phyloP scores from a whole-genome alignment of 768 basidiomycete genomes.

The Mycena indigotica region DNA sequence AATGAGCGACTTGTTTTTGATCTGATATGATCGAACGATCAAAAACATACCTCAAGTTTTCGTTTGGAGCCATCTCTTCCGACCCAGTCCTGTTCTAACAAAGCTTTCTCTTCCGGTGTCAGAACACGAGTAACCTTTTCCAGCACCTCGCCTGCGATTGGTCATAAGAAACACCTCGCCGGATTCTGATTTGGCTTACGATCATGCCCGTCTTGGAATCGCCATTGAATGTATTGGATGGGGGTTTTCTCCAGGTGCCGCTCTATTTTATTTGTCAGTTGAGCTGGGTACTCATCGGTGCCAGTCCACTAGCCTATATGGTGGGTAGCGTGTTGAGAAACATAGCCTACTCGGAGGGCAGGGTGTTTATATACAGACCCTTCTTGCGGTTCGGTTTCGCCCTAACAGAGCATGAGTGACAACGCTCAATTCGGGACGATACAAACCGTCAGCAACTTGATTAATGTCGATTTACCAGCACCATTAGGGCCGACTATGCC shows the following conservation, averaged over 20 bases:
- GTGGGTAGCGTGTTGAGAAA: slow-evolving; percentile 97
- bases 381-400: slow-evolving; percentile 89
- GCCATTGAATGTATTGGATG: slow-evolving; percentile 97
- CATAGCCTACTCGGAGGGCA: slow-evolving; percentile 90
- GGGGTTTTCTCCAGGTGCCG: slow-evolving; percentile 96
- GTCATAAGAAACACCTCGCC: slow-evolving; percentile 7
- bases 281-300: slow-evolving; percentile 12
- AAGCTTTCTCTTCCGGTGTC: slow-evolving; percentile 78
- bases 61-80: slow-evolving; percentile 90
- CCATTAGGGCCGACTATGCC: slow-evolving; percentile 93
- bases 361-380: slow-evolving; percentile 95
- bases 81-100: slow-evolving; percentile 84
- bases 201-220: slow-evolving; percentile 98
- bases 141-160: slow-evolving; percentile 70
- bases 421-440: background rate
- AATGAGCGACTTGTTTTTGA: slow-evolving; percentile 9
- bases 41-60: slow-evolving; percentile 74
- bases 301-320: slow-evolving; percentile 56
- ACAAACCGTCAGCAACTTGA: slow-evolving; percentile 84
- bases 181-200: slow-evolving; percentile 49
- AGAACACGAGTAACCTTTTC: slow-evolving; percentile 91
- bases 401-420: slow-evolving; percentile 44
- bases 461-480: slow-evolving; percentile 93
- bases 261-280: slow-evolving; percentile 47
- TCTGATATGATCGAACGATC: no score